A percentile compares a stretch with the other conserved stretches of the same genome.
Conservation (phyloP, 345 rosid species). For the Bruguiera gymnorhiza region DNA sequence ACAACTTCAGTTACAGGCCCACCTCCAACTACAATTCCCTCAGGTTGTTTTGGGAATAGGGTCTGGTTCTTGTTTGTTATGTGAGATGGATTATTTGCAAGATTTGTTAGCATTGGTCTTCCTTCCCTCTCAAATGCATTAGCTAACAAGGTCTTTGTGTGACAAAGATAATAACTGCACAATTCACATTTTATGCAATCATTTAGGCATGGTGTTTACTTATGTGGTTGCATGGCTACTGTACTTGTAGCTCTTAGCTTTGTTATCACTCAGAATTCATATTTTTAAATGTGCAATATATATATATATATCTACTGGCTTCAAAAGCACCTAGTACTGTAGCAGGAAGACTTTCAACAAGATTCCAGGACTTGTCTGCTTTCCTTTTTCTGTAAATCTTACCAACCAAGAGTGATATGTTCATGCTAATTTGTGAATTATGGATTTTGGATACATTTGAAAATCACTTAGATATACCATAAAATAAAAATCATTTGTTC, state of each 20-base stretch:
- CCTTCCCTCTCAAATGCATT: background rate
- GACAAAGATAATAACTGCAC: background rate
- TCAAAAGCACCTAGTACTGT: background rate
- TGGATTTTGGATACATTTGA: constrained; percentile 1
- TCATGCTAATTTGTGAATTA: constrained; percentile 4
- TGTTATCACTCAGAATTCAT: no score
- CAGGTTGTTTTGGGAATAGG: constrained; percentile 46
- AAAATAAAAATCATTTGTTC: background rate
- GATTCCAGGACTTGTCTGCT: constrained; percentile 4
- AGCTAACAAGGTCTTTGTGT: background rate
- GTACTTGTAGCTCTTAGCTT: no score
- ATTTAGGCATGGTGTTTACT: no score
- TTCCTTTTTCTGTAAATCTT: background rate
- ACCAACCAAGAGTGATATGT: background rate
- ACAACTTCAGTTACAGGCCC: constrained; percentile 63
- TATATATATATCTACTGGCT: no score
- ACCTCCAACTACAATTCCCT: constrained; percentile 52
- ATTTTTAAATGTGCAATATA: no score
- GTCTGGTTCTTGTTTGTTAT: background rate
- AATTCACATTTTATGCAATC: background rate
- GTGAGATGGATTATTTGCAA: constrained; percentile 18
- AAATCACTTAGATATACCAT: constrained; percentile 1
- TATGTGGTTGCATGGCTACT: no score
- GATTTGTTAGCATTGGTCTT: constrained; percentile 4
- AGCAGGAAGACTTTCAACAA: constrained; percentile 3